phyloP scores from a whole-genome alignment of 257 asterid species.

The Avicennia marina region DNA sequence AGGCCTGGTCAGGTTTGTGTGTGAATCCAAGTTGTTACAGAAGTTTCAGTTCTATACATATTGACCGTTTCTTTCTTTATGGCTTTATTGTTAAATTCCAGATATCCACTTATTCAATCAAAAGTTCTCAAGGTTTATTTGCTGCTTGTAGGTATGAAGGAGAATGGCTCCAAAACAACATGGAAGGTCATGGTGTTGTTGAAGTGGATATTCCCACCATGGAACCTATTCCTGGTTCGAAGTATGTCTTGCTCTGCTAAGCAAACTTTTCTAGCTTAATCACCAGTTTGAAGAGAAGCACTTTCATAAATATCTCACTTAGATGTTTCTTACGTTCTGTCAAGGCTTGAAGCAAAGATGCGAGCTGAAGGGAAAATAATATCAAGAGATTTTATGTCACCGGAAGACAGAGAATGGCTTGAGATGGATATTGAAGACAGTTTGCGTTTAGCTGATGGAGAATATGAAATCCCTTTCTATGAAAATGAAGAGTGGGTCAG shows the following conservation, averaged over 20 bases:
- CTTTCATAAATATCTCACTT: slow-evolving; percentile 9
- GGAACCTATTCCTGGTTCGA: slow-evolving; percentile 92
- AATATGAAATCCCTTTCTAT: slow-evolving; percentile 69
- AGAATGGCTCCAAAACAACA: slow-evolving; percentile 90
- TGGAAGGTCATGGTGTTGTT: slow-evolving; percentile 99
- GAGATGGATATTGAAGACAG: slow-evolving; percentile 97
- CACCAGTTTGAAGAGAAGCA: slow-evolving; percentile 5
- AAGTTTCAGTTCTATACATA: not conserved
- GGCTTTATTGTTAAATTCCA: not conserved
- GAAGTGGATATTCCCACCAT: slow-evolving; percentile 87
- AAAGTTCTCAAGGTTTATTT: slow-evolving; percentile 4
- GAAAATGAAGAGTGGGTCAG: slow-evolving; percentile 76
- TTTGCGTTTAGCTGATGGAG: slow-evolving; percentile 48
- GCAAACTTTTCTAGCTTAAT: not conserved
- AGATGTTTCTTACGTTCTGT: slow-evolving; percentile 15
- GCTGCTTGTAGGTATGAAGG: slow-evolving; percentile 75
- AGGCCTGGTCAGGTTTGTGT: slow-evolving; percentile 85
- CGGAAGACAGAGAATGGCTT: slow-evolving; percentile 93
- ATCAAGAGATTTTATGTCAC: slow-evolving; percentile 82
- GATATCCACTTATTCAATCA: not conserved
- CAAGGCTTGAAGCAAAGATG: slow-evolving; percentile 92
- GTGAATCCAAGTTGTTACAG: not conserved
- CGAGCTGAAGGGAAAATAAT: slow-evolving; percentile 83
- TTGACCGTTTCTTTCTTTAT: slow-evolving; percentile 3
- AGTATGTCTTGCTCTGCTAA: slow-evolving; percentile 41